Conservation (phyloP, 257 asterid species). For the Solanum etuberosum region DNA sequence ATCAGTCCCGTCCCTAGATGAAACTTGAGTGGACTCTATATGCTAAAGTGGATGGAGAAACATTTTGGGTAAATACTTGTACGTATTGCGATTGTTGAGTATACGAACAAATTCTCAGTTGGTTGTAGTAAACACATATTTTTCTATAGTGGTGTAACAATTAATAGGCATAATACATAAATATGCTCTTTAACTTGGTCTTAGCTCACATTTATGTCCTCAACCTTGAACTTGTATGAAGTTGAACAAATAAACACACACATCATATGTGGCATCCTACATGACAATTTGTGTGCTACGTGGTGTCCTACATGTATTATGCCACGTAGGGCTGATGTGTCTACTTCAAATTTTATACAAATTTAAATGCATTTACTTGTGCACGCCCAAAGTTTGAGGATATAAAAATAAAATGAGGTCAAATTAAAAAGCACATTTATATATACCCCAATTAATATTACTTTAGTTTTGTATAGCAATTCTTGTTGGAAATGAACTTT, state of each 20-base stretch:
- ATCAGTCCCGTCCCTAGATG: not conserved
- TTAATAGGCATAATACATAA: no score
- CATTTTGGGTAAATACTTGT: not conserved
- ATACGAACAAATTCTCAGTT: not conserved
- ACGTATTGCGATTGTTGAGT: not conserved
- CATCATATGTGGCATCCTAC: no score
- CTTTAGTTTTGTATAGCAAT: no score
- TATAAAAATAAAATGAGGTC: no score
- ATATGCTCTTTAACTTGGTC: no score
- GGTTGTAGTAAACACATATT: not conserved
- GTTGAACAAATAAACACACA: no score
- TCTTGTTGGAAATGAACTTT: no score
- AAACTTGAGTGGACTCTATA: not conserved
- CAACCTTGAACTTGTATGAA: no score
- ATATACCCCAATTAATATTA: no score
- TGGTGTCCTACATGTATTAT: not conserved
- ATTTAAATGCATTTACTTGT: fast-evolving
- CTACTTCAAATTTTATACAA: not conserved
- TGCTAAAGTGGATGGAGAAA: not conserved
- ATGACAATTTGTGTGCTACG: no score
- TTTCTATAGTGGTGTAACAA: not conserved
- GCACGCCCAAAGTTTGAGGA: not conserved
- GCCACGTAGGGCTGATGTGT: fast-evolving
- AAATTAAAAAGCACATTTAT: no score
- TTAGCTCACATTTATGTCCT: no score